These are phyloP conservation scores for Ganoderma resinaceum DNA, from an alignment of 1,284 basidiomycete genomes.

Conservation along the genomic window DNA sequence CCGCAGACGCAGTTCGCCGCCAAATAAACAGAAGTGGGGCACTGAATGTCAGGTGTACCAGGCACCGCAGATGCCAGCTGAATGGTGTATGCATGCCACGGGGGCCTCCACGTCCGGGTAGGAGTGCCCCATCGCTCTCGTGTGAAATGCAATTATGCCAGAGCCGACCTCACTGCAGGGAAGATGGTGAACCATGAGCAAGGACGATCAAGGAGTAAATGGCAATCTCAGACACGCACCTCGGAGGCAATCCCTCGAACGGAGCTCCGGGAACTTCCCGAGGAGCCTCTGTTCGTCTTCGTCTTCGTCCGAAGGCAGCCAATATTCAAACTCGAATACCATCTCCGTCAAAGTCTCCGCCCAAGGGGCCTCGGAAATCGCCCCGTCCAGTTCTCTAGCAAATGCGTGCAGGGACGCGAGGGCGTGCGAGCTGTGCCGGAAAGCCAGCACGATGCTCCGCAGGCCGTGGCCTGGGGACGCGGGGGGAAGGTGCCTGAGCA, in stretches of 20 bases:
- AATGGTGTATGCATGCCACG: no score
- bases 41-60: no score
- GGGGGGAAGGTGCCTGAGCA: slow-evolving; percentile 13
- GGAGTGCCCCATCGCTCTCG: not conserved
- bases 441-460: slow-evolving; percentile 14
- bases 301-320: slow-evolving; percentile 7
- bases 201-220: not conserved
- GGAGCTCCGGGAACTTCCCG: slow-evolving; percentile 10
- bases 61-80: no score
- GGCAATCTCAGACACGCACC: not conserved
- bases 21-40: not conserved
- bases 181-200: not conserved
- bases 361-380: slow-evolving; percentile 3
- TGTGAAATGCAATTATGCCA: no score
- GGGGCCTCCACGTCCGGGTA: not conserved
- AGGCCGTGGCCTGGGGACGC: not conserved
- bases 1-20: not conserved
- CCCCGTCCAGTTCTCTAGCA: slow-evolving; percentile 15
- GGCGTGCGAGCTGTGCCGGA: slow-evolving; percentile 26
- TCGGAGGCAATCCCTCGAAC: slow-evolving; percentile 3
- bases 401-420: slow-evolving; percentile 22
- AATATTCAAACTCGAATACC: slow-evolving; percentile 20
- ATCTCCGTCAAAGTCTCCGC: slow-evolving; percentile 2
- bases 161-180: not conserved
- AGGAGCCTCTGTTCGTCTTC: slow-evolving; percentile 16